Base-by-base conservation (phyloP, 129 eudicot genomes). In the Tanacetum coccineum region DNA sequence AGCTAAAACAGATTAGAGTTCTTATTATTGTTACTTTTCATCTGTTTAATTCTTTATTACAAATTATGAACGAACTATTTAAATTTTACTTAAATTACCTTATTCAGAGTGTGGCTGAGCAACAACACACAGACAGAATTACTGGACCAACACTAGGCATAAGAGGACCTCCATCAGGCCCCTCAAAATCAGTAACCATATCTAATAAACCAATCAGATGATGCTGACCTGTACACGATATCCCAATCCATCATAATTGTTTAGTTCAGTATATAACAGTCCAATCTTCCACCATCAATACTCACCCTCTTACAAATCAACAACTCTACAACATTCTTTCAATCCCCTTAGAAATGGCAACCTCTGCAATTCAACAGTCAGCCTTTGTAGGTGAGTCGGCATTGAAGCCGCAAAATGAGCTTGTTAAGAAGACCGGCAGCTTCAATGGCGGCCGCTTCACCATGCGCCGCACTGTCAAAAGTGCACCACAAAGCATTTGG, bases 401-500 rank as follows among this genome's bases (percentile, higher is more conserved):
- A 11, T 21, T 75, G 63, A 74, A 71, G 73, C 71, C 76, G 0
- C 81, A 71, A 44, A 84, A 68, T 9, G 83, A 81, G 64, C 78
- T 81, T 56, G 22, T 67, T 61, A 70, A 47, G 74, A 84, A 84
- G 81, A 67, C 70, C 15, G 86, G 86, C 67, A 39, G 75, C 79
- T 63, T 78, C 66, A 81, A 71, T 13, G 80, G 74, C 3, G 79
- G 90, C 75, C 83, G 84, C 58, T 53, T 67, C 81, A 78, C 81
- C 86, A 84, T 84, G 90, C 81, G 89, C 60, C 79, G 86, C 13
- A 84, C 90, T 2, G 86, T 84, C 56, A 84, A 78, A 62, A 84
- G 90, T 11, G 77, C 79, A 39, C 89, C 89, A 42, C 81, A 84
- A 49, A 84, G 90, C 81, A 84, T 83, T 3, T 83, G 84, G 87